A percentile compares a stretch with the other conserved stretches of the same genome.
These are phyloP conservation scores for Hortaea werneckii DNA, from an alignment of 2,329 filamentous ascomycete species.

Conservation along the genomic window DNA sequence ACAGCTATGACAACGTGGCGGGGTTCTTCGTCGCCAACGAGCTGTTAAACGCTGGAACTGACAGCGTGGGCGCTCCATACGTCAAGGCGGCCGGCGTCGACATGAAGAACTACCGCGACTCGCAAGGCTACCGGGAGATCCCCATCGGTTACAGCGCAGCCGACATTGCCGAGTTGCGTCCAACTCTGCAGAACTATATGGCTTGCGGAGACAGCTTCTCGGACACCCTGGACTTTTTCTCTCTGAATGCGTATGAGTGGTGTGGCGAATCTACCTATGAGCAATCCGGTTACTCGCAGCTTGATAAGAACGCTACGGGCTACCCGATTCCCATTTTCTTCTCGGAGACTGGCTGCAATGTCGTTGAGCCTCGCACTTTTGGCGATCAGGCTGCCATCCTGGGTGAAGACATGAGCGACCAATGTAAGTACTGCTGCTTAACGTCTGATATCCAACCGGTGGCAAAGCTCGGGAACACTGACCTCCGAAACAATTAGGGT, in stretches of 20 bases:
- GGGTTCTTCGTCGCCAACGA: constrained; percentile 87
- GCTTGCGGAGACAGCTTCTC: constrained; percentile 62
- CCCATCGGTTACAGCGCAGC: constrained; percentile 82
- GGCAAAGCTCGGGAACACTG: background rate
- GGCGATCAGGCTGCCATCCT: constrained; percentile 69
- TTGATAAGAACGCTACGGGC: constrained; percentile 55
- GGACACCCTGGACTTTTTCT: constrained; percentile 72
- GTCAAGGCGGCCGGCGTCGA: constrained; percentile 74
- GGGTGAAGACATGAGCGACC: constrained; percentile 59
- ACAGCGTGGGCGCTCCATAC: constrained; percentile 62
- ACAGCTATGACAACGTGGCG: constrained; percentile 66
- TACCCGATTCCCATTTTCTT: constrained; percentile 75
- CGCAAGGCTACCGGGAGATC: constrained; percentile 67
- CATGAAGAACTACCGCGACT: constrained; percentile 69
- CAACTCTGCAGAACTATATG: constrained; percentile 62
- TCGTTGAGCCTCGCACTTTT: constrained; percentile 50
- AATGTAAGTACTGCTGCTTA: constrained; percentile 29
- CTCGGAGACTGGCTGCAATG: constrained; percentile 79
- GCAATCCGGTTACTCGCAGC: constrained; percentile 57
- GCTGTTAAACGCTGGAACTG: constrained; percentile 52
- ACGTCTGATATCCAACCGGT: constrained; percentile 10
- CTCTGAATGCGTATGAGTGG: constrained; percentile 64
- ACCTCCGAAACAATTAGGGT: constrained; percentile 24
- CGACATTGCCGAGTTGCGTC: constrained; percentile 62
- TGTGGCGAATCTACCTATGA: constrained; percentile 42